phyloP scores from a whole-genome alignment of 1,284 basidiomycete genomes.

The Ceratobasidium sp. region DNA sequence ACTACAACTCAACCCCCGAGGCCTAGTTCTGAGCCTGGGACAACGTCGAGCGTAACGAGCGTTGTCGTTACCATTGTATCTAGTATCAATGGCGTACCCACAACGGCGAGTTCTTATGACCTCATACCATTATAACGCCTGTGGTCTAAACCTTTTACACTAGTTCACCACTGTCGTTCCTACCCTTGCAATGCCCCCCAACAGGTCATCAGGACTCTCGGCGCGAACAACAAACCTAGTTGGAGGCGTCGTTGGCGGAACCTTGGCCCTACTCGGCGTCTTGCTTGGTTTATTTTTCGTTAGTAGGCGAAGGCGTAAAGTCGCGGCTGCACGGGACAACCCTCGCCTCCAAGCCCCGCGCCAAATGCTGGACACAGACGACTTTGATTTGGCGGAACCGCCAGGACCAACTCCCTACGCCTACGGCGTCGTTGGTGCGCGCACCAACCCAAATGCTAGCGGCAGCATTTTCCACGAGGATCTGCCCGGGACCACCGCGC shows the following conservation, averaged over 20 bases:
- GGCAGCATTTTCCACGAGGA: constrained; percentile 42
- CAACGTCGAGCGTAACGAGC: constrained; percentile 33
- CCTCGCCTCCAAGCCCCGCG: constrained; percentile 42
- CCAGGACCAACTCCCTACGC: constrained; percentile 35
- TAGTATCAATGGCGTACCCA: constrained; percentile 22
- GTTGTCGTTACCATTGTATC: constrained; percentile 22
- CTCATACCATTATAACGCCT: background rate
- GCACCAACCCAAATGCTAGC: constrained; percentile 33
- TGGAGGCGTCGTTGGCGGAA: constrained; percentile 40
- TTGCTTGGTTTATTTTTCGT: constrained; percentile 29
- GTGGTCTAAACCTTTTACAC: background rate
- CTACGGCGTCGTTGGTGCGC: constrained; percentile 39
- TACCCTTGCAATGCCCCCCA: constrained; percentile 27
- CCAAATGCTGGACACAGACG: constrained; percentile 36
- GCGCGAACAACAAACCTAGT: constrained; percentile 35
- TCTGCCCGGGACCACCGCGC: constrained; percentile 23
- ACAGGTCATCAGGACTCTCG: constrained; percentile 15
- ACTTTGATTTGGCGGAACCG: constrained; percentile 40
- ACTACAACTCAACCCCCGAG: background rate
- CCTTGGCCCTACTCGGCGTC: constrained; percentile 34
- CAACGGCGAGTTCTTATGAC: constrained; percentile 9
- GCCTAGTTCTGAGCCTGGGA: constrained; percentile 4
- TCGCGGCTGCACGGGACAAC: constrained; percentile 7
- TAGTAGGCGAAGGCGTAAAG: constrained; percentile 32
- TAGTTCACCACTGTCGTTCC: constrained; percentile 38